Evolutionary conservation across 2,329 filamentous ascomycete species (phyloP).

Genomic region (Monosporascus sp.): DNA sequence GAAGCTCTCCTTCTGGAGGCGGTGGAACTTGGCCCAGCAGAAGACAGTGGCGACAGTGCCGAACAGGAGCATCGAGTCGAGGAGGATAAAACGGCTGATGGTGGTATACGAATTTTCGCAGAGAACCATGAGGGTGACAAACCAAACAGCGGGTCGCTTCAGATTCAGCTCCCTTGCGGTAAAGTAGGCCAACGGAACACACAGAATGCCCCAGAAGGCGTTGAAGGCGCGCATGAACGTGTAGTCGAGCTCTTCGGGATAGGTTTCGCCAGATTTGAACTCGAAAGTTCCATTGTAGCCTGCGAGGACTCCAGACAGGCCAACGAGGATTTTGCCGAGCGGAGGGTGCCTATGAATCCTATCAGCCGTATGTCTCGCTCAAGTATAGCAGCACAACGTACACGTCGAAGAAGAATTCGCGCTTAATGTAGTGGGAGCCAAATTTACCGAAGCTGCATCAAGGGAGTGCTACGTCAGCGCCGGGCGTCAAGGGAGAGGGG

Average conservation of each 20-base stretch:
- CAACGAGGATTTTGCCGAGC: conserved; percentile 96
- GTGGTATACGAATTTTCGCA: conserved; percentile 99
- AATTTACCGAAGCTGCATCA: conserved; percentile 81
- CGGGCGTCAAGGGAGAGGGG: conserved; percentile 8
- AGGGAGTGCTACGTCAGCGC: conserved; percentile 19
- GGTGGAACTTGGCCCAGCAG: conserved; percentile 96
- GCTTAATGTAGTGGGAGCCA: conserved; percentile 97
- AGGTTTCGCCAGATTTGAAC: conserved; percentile 97
- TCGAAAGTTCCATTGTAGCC: conserved; percentile 99
- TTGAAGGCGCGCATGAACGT: conserved; percentile 99
- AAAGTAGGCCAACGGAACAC: conserved; percentile 89
- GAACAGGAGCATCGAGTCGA: conserved; percentile 97
- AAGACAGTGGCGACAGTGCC: conserved; percentile 97
- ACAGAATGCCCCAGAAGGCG: conserved; percentile 86
- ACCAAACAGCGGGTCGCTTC: conserved; percentile 81
- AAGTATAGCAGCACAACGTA: conserved; percentile 22
- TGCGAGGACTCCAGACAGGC: conserved; percentile 89
- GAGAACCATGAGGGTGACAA: conserved; percentile 92
- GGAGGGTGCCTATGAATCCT: conserved; percentile 57
- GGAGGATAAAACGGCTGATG: conserved; percentile 94
- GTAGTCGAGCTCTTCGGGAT: conserved; percentile 90
- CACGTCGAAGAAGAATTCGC: conserved; percentile 96
- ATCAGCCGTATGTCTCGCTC: conserved; percentile 11
- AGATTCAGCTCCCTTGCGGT: conserved; percentile 89
- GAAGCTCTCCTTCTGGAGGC: conserved; percentile 78